Evolutionary conservation across 768 basidiomycete genomes (phyloP), one percentile per base, ranked within the genome.

Genomic region (Strobilomyces echinocephalus): DNA sequence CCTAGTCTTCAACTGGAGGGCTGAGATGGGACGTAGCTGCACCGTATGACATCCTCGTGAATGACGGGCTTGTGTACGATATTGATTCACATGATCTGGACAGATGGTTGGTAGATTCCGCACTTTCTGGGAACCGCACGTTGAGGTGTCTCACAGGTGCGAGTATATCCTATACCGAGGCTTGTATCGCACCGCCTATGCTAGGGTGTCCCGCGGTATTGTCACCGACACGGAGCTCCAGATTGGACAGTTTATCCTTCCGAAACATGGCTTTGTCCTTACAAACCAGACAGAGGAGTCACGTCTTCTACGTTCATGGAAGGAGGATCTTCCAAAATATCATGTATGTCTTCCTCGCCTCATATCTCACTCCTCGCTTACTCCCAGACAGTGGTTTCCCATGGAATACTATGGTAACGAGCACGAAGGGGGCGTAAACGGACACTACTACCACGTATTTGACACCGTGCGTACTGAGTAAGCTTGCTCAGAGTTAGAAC

Each of bases 211-310:
- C 11, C 80, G 90, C 18, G 84, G 89, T 21, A 83, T 83, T 33
- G 87, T 95, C 57, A 93, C 90, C 24, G 93, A 95, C 63, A 95
- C 93, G 1, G 91, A 95, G 63, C 76, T 93, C 48, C 93, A 93
- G 69, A 82, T 95, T 35, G 91, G 84, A 11, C 90, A 89, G 67
- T 95, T 93, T 63, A 77, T 88, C 46, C 65, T 94, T 4, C 90
- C 91, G 0, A 76, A 72, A 43, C 76, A 82, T 50, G 84, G 81
- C 0, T 61, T 67, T 54, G 65, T 66, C 16, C 78, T 84, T 4
- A 72, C 73, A 21, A 81, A 91, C 59, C 82, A 88, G 18, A 76
- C 81, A 0, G 68, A 77, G 46, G 73, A 76, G 16, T 84, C 86
- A 3, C 77, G 86, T 45, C 89, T 92, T 67, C 67, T 83, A 48